phyloP scores from a whole-genome alignment of 257 asterid genomes.

The Scutellaria minor region DNA sequence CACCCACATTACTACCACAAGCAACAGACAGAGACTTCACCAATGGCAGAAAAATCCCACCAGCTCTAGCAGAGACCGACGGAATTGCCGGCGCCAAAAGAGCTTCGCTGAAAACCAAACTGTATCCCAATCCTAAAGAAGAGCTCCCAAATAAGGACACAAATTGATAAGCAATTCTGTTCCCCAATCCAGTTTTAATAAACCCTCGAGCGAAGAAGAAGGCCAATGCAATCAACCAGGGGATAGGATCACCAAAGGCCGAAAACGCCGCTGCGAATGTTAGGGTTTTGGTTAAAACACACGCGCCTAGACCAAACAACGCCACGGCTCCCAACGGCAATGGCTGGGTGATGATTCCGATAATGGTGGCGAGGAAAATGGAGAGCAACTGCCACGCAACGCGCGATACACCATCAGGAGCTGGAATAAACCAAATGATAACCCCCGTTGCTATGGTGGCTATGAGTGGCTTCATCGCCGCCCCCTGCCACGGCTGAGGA shows the following conservation, averaged over 20 bases:
- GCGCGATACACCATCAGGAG: constrained; percentile 79
- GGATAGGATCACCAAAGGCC: constrained; percentile 95
- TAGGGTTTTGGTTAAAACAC: constrained; percentile 82
- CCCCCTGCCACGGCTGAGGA: constrained; percentile 80
- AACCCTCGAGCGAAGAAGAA: constrained; percentile 96
- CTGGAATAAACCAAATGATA: constrained; percentile 75
- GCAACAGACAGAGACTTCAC: constrained; percentile 93
- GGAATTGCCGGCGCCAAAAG: constrained; percentile 96
- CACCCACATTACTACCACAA: constrained; percentile 90
- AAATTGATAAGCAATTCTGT: constrained; percentile 90
- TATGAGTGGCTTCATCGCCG: constrained; percentile 70
- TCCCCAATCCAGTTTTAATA: constrained; percentile 90
- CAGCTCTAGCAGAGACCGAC: constrained; percentile 94
- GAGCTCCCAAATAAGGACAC: constrained; percentile 88
- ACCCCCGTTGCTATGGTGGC: constrained; percentile 84
- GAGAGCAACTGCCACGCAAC: constrained; percentile 87
- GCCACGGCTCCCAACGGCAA: constrained; percentile 96
- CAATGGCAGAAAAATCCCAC: constrained; percentile 90
- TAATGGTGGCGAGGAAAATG: constrained; percentile 87
- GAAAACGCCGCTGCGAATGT: constrained; percentile 92
- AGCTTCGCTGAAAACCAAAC: constrained; percentile 96
- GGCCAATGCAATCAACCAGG: constrained; percentile 93
- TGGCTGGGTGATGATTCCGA: constrained; percentile 92
- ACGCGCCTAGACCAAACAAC: constrained; percentile 83
- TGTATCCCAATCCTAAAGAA: constrained; percentile 83